A percentile compares a stretch with the other conserved stretches of the same genome.
Conservation (phyloP, 805 yeast genomes). For the Gaillardinia entomophila region DNA sequence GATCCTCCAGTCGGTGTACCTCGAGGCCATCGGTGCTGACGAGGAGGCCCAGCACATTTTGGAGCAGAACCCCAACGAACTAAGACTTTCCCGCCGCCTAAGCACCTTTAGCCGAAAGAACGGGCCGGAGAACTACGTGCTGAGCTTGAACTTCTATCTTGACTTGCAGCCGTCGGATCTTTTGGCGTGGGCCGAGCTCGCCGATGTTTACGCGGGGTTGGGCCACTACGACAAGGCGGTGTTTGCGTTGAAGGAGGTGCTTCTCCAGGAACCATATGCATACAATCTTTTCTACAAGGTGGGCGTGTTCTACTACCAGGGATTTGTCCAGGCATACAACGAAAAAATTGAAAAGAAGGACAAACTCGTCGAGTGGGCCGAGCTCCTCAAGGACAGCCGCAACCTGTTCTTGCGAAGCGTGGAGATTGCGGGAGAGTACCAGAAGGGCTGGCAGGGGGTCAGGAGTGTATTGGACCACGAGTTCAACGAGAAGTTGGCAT, state of each 20-base stretch:
- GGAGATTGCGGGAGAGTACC: slow-evolving; percentile 66
- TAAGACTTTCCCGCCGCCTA: slow-evolving; percentile 30
- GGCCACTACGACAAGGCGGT: slow-evolving; percentile 68
- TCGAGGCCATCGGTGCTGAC: slow-evolving; percentile 47
- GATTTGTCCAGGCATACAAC: slow-evolving; percentile 16
- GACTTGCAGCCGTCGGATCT: slow-evolving; percentile 69
- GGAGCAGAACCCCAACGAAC: slow-evolving; percentile 27
- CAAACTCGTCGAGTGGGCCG: slow-evolving; percentile 18
- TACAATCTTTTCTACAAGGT: slow-evolving; percentile 59
- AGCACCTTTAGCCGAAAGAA: slow-evolving; percentile 25
- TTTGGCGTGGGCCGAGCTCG: slow-evolving; percentile 74
- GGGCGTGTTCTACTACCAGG: slow-evolving; percentile 40
- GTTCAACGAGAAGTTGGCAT: slow-evolving; percentile 13
- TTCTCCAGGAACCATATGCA: slow-evolving; percentile 63
- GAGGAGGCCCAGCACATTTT: slow-evolving; percentile 22
- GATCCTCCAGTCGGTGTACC: slow-evolving; percentile 47
- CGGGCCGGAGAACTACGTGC: slow-evolving; percentile 39
- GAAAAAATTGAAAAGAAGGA: slow-evolving; percentile 20
- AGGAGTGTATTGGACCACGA: slow-evolving; percentile 23
- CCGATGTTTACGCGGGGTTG: slow-evolving; percentile 50
- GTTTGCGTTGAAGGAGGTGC: slow-evolving; percentile 62
- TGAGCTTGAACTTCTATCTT: slow-evolving; percentile 47
- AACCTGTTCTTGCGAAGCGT: slow-evolving; percentile 62
- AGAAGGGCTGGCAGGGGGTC: slow-evolving; percentile 73
- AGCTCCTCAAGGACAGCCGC: slow-evolving; percentile 22